A percentile compares a stretch with the other conserved stretches of the same genome.
Evolutionary conservation across 2,329 filamentous ascomycete genomes (phyloP).

Genomic region (Fonsecaea multimorphosa): DNA sequence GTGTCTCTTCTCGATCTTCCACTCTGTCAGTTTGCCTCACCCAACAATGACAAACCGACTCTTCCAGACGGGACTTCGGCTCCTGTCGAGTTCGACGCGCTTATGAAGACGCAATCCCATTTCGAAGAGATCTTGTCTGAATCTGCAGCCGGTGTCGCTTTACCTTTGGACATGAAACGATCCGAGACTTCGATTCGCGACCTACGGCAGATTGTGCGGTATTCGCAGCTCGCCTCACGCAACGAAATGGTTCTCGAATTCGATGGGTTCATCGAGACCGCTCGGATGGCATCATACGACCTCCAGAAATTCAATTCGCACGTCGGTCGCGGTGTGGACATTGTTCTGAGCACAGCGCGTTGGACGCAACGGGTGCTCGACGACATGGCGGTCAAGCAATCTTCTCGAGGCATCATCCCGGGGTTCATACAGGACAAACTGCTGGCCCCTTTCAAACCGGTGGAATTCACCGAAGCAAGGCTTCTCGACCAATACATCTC

Average conservation of each 20-base stretch:
- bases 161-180: slow-evolving; percentile 80
- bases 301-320: slow-evolving; percentile 78
- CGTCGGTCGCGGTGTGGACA: slow-evolving; percentile 75
- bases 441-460: slow-evolving; percentile 67
- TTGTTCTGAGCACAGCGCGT: slow-evolving; percentile 74
- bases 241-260: slow-evolving; percentile 78
- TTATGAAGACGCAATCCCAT: slow-evolving; percentile 75
- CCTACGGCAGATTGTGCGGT: slow-evolving; percentile 72
- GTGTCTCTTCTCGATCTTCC: slow-evolving; percentile 66
- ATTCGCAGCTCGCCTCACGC: slow-evolving; percentile 68
- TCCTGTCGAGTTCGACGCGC: slow-evolving; percentile 71
- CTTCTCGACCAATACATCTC: slow-evolving; percentile 76
- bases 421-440: slow-evolving; percentile 55
- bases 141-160: slow-evolving; percentile 66
- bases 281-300: slow-evolving; percentile 67
- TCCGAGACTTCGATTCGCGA: slow-evolving; percentile 77
- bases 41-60: slow-evolving; percentile 20
- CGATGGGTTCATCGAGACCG: slow-evolving; percentile 74
- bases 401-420: slow-evolving; percentile 47
- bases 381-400: slow-evolving; percentile 58
- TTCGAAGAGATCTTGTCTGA: slow-evolving; percentile 78
- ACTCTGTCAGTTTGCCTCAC: slow-evolving; percentile 59
- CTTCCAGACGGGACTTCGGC: slow-evolving; percentile 42
- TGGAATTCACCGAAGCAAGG: slow-evolving; percentile 64
- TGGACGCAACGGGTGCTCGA: slow-evolving; percentile 76